Conservation (phyloP, 345 rosid genomes). For the Citrus cavaleriei region DNA sequence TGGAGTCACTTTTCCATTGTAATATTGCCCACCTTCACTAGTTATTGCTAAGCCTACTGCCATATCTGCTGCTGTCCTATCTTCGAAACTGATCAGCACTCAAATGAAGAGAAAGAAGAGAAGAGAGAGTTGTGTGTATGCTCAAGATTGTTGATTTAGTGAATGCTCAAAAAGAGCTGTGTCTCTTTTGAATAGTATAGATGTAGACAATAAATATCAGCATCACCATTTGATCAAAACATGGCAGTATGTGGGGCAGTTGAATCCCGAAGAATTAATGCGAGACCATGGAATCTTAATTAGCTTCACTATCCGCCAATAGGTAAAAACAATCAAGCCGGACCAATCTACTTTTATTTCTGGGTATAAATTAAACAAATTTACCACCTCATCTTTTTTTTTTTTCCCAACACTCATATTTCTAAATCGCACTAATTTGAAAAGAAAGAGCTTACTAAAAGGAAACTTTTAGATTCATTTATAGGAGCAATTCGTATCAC, state of each 20-base stretch:
- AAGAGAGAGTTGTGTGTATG: not conserved
- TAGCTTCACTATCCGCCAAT: too few species aligned
- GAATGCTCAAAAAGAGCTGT: not conserved
- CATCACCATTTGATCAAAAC: not conserved
- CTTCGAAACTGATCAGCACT: not conserved
- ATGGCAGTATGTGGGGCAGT: not conserved
- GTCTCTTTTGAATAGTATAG: not conserved
- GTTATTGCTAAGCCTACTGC: conserved; percentile 32
- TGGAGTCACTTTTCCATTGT: conserved; percentile 49
- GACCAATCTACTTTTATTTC: too few species aligned
- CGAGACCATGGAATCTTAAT: too few species aligned
- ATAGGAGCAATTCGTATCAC: not conserved
- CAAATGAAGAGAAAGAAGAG: not conserved
- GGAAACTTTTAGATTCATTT: too few species aligned
- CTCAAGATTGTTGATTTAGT: not conserved
- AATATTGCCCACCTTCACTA: conserved; percentile 21
- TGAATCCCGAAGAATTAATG: too few species aligned
- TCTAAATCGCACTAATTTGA: too few species aligned
- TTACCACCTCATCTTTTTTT: too few species aligned
- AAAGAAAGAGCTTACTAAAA: too few species aligned
- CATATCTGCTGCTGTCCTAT: conserved; percentile 27
- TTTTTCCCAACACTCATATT: too few species aligned
- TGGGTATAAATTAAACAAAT: too few species aligned
- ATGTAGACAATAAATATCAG: not conserved
- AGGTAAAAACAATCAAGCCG: too few species aligned